Evolutionary conservation across 2,329 filamentous ascomycete species (phyloP), one percentile per base, ranked within the genome.

Genomic region (Fonsecaea pugnacius): DNA sequence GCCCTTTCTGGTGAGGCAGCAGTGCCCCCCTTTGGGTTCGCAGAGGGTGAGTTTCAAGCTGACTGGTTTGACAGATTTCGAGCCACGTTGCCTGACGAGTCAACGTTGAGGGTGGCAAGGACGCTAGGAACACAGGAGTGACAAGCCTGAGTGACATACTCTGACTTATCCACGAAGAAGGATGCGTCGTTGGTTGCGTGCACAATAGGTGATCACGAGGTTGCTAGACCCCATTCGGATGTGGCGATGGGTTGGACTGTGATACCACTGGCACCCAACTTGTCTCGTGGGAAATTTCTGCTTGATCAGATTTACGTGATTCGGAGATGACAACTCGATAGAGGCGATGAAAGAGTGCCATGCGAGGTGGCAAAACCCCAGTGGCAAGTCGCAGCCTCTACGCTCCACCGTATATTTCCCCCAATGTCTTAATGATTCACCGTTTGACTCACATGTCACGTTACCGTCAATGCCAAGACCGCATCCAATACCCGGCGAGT

Each of bases 11-110:
- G 51, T 65, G 60, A 63, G 66, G 54, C 57, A 52, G 55, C 58
- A 55, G 33, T 46, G 52, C 52, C 46, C 55, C 36, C 50, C 36
- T 58, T 36, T 36, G 52, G 55, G 58, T 53, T 53, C 21, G 52
- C 46, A 52, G 38, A 52, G 40, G 35, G 51, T 24, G 38, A 51
- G 51, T 50, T 51, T 32, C 21, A 58, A 50, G 58, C 54, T 62
- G 55, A 58, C 61, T 55, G 50, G 35, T 62, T 60, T 63, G 55
- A 63, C 59, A 54, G 55, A 50, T 52, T 50, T 62, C 58, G 55
- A 63, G 63, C 62, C 62, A 65, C 59, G 63, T 65, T 67, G 63
- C 57, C 66, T 65, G 60, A 65, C 63, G 66, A 65, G 43, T 67
- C 60, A 63, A 9, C 35, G 21, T 63, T 46, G 56, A 66, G 43